phyloP scores from a whole-genome alignment of 176 grass and related monocot genomes.

The Dactylis glomerata region DNA sequence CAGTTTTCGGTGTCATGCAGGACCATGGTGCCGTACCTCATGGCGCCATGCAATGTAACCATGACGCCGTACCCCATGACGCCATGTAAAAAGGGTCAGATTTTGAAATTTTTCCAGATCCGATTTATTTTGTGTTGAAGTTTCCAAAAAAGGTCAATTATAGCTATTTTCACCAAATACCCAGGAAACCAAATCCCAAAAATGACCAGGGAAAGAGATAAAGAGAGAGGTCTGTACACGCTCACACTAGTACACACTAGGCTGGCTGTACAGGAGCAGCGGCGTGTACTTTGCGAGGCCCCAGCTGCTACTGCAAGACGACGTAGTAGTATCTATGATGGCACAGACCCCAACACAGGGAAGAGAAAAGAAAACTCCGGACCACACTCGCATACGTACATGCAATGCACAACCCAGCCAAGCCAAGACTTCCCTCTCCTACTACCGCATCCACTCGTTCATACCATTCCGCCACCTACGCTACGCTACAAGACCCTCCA shows the following conservation, averaged over 20 bases:
- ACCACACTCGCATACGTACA: conserved; percentile 34
- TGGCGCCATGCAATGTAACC: no score
- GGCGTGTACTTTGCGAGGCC: neutral
- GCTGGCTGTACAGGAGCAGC: neutral
- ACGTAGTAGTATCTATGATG: conserved; percentile 34
- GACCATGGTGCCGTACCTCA: no score
- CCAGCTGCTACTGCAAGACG: conserved; percentile 34
- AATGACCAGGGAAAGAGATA: neutral
- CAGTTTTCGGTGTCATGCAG: no score
- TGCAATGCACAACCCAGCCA: conserved; percentile 6
- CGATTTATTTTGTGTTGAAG: no score
- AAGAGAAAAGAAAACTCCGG: conserved; percentile 15
- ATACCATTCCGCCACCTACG: conserved; percentile 1
- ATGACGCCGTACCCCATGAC: no score
- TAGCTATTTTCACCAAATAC: no score
- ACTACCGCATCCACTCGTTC: neutral
- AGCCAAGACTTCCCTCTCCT: conserved; percentile 22
- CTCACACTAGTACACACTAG: neutral
- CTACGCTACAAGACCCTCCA: neutral
- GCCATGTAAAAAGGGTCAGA: no score
- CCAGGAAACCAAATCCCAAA: neutral
- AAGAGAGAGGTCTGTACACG: no score
- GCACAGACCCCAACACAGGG: conserved; percentile 32
- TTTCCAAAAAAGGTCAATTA: no score
- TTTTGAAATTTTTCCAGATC: no score